Evolutionary conservation across 192 early-diverging fungal species (phyloP).

Genomic region (Entophlyctis helioformis): DNA sequence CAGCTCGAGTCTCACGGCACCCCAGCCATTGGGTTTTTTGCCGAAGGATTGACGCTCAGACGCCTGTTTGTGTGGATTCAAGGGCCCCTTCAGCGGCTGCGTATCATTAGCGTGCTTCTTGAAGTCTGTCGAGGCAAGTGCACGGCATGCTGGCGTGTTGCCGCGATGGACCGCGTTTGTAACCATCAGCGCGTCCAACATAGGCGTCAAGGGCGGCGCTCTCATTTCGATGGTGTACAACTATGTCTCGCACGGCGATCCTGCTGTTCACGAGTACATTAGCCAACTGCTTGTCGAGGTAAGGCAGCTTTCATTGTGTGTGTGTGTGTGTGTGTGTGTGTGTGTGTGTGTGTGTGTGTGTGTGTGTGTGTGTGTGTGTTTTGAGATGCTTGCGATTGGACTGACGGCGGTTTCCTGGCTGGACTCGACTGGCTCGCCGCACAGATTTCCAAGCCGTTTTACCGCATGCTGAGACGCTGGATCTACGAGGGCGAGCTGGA

Average conservation of each 20-base stretch:
- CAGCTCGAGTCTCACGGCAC: slow-evolving; percentile 42
- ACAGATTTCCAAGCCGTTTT: slow-evolving; percentile 77
- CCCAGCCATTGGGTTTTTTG: slow-evolving; percentile 6
- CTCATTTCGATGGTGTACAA: slow-evolving; percentile 66
- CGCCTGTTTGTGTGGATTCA: slow-evolving; percentile 77
- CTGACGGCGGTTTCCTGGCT: too few relatives aligned
- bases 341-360: too few relatives aligned
- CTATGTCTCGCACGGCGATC: slow-evolving; percentile 84
- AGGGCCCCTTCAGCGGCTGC: slow-evolving; percentile 63
- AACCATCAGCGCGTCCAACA: too few relatives aligned
- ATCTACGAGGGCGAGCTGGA: slow-evolving; percentile 87
- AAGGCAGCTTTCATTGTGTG: too few relatives aligned
- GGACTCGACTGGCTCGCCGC: not conserved
- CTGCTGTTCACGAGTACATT: slow-evolving; percentile 69
- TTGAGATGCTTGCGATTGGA: too few relatives aligned
- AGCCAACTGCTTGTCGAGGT: slow-evolving; percentile 60
- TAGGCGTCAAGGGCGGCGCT: slow-evolving; percentile 53
- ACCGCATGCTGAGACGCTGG: slow-evolving; percentile 80
- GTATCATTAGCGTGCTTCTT: slow-evolving; percentile 61
- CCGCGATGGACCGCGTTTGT: too few relatives aligned
- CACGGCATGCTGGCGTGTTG: not conserved
- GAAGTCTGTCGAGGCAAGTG: slow-evolving; percentile 51
- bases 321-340: too few relatives aligned
- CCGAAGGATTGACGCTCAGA: slow-evolving; percentile 62
- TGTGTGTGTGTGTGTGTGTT: too few relatives aligned